Conservation (phyloP, 768 basidiomycete species). For the Hirschioporus abietinus region DNA sequence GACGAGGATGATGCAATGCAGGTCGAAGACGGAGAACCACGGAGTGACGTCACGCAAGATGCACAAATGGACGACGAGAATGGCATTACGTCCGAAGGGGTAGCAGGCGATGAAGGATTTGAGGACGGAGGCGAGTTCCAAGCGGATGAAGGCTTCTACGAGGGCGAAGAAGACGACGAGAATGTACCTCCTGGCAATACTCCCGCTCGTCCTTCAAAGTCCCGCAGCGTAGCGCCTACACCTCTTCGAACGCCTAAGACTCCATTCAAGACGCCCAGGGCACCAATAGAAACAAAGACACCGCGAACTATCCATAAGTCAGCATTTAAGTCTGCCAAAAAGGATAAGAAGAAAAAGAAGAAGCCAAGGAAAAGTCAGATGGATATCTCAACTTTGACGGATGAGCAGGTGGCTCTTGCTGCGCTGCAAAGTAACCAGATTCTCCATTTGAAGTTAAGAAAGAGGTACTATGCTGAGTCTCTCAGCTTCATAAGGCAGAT, state of each 20-base stretch:
- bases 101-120: not conserved
- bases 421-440: conserved; percentile 63
- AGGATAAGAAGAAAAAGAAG: conserved; percentile 39
- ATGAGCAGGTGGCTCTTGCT: conserved; percentile 68
- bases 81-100: conserved; percentile 9
- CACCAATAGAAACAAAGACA: conserved; percentile 16
- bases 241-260: conserved; percentile 24
- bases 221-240: conserved; percentile 12
- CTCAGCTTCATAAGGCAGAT: conserved; percentile 73
- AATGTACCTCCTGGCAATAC: conserved; percentile 6
- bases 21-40: conserved; percentile 16
- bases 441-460: conserved; percentile 62
- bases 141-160: conserved; percentile 18
- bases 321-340: conserved; percentile 29
- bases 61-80: not conserved
- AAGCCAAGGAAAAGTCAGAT: conserved; percentile 65
- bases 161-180: conserved; percentile 34
- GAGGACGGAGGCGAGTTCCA: not conserved
- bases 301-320: conserved; percentile 22
- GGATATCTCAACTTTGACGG: conserved; percentile 61
- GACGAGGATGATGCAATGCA: conserved; percentile 25
- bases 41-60: conserved; percentile 14
- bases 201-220: not conserved
- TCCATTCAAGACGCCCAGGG: conserved; percentile 37
- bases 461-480: conserved; percentile 84